phyloP scores from a whole-genome alignment of 1,284 basidiomycete genomes.

The Ustilago crameri region DNA sequence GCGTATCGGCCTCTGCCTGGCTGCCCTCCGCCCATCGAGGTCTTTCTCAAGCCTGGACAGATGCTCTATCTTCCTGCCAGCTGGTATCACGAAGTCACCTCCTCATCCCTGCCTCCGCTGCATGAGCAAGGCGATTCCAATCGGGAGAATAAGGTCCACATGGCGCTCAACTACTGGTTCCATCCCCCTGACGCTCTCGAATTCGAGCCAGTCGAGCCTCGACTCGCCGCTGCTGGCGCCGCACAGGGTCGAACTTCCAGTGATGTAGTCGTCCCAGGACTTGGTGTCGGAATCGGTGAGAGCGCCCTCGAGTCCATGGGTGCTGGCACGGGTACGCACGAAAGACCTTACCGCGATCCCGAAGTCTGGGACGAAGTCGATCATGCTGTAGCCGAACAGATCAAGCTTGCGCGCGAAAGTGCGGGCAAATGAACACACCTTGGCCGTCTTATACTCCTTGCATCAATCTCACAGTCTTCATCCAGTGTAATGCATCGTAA shows the following conservation, averaged over 20 bases:
- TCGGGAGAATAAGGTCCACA: conserved; percentile 50
- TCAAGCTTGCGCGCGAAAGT: conserved; percentile 20
- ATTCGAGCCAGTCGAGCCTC: conserved; percentile 31
- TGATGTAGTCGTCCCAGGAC: conserved; percentile 13
- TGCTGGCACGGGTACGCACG: conserved; percentile 26
- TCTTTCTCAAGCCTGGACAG: conserved; percentile 60
- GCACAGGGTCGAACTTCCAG: conserved; percentile 17
- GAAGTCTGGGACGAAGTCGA: conserved; percentile 62
- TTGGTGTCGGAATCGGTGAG: conserved; percentile 30
- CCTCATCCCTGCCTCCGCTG: conserved; percentile 31
- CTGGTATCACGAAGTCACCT: conserved; percentile 68
- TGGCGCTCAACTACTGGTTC: conserved; percentile 68
- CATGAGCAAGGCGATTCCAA: conserved; percentile 4
- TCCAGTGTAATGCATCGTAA: neutral
- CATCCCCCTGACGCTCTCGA: conserved; percentile 62
- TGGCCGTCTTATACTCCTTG: neutral
- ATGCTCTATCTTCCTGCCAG: conserved; percentile 67
- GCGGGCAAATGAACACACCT: conserved; percentile 7
- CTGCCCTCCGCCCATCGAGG: conserved; percentile 62
- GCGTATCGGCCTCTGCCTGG: conserved; percentile 18
- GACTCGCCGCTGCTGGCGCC: neutral
- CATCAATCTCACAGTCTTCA: neutral
- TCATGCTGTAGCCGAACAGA: conserved; percentile 30
- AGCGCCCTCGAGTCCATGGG: conserved; percentile 27
- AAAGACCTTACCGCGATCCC: conserved; percentile 56